Base-by-base conservation (phyloP, 176 grass and related monocot genomes). In the Eremochloa ophiuroides region DNA sequence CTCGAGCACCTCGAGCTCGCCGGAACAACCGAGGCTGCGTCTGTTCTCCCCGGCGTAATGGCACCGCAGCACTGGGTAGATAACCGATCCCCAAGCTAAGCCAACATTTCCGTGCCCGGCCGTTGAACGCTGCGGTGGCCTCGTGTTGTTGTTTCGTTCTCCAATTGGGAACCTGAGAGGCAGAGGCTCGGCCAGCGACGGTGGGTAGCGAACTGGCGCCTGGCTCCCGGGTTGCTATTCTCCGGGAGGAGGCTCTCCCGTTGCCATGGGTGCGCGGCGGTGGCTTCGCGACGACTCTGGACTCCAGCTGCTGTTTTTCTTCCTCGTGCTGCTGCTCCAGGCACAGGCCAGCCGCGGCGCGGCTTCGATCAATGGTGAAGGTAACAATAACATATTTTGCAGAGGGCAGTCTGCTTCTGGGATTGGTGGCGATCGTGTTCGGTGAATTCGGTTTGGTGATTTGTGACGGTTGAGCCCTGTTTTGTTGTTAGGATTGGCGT, bases 401-500 rank as follows among this genome's bases (percentile, higher is more conserved):
- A 8, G 25, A 12, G 18, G 10, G 10, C 5, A 30, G 17, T 63
- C 53, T 73, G 1, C 6, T 10, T 25, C 13, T 7, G 43, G 39
- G 56, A 71, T 71, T 17, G 23, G 0, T 71, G 38, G 78, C 4
- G 8, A 14, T 61, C 4, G 6, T 5, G 31, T 41, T 63, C 17
- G 11, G 9, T 10, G 16, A 51, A 51, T 29, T 15, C 27, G 4
- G 26, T 65, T 22, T 25, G 22, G 30, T 42, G 33, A 72, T 87
- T 51, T 66, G n/a, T 26, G 31, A 67, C 34, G n/a, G 16, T 47
- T 9, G 10, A 51, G 67, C 51, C 25, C 0, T 28, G 34, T 18
- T 66, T 76, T 35, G 34, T 35, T 55, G n/a, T 12, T 62, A 98
- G 95, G 90, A 83, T 69, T 90, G 71, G 92, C 90, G 30, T 80